Evolutionary conservation across 345 rosid genomes (phyloP).

Genomic region (Eucalyptus sideroxylon): DNA sequence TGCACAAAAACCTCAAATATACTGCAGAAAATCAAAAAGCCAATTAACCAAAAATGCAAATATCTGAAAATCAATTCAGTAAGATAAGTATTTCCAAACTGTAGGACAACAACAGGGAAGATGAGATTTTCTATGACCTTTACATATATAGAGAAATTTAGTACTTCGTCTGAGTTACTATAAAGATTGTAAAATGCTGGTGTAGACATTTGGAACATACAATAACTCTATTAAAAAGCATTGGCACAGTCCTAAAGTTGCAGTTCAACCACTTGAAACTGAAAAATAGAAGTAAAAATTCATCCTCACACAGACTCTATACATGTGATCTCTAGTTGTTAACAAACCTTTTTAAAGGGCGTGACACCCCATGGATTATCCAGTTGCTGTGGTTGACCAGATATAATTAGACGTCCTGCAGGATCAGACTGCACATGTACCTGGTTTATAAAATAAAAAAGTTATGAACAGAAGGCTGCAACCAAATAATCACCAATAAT

Average conservation of each 20-base stretch:
- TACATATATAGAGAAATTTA: background rate
- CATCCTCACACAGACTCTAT: background rate
- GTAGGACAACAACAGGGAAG: background rate
- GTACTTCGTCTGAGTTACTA: background rate
- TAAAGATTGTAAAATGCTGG: background rate
- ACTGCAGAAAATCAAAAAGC: background rate
- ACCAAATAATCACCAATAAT: background rate
- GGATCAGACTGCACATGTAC: slow-evolving; percentile 77
- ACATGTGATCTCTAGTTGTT: background rate
- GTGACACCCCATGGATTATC: slow-evolving; percentile 74
- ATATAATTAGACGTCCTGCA: slow-evolving; percentile 56
- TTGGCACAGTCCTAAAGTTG: background rate
- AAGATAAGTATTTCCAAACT: background rate
- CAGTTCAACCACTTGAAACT: background rate
- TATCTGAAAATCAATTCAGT: background rate
- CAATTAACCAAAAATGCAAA: background rate
- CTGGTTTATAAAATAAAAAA: slow-evolving; percentile 8
- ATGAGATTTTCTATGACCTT: background rate
- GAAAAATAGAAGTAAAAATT: background rate
- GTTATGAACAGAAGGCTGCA: background rate
- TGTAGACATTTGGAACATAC: background rate
- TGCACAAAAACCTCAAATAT: background rate
- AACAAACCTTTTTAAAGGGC: slow-evolving; percentile 55
- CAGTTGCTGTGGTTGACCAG: slow-evolving; percentile 52
- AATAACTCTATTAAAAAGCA: background rate